phyloP scores from a whole-genome alignment of 2,329 filamentous ascomycete genomes.

The Drechslerella stenobrocha region DNA sequence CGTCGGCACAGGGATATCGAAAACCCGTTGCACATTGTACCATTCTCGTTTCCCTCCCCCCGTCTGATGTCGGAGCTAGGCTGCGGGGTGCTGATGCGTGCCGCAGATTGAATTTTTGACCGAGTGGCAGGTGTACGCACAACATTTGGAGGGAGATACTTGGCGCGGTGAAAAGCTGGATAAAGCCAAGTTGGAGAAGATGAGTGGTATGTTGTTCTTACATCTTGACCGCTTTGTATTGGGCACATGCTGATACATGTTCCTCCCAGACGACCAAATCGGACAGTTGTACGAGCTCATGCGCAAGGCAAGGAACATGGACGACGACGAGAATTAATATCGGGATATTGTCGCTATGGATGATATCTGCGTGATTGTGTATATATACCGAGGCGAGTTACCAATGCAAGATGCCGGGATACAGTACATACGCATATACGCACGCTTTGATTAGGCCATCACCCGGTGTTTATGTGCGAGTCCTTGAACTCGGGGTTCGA shows the following conservation, averaged over 20 bases:
- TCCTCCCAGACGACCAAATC: constrained; percentile 78
- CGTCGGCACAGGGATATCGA: constrained; percentile 79
- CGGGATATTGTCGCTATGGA: too few species aligned
- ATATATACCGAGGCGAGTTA: neutral
- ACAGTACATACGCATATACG: too few species aligned
- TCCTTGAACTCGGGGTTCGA: too few species aligned
- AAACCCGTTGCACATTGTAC: constrained; percentile 89
- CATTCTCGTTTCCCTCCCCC: constrained; percentile 54
- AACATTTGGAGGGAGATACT: constrained; percentile 81
- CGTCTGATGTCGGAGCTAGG: neutral
- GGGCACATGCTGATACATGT: neutral
- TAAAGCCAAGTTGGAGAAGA: constrained; percentile 78
- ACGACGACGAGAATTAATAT: constrained; percentile 13
- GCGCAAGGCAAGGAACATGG: constrained; percentile 54
- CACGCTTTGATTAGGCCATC: too few species aligned
- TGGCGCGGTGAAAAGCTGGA: constrained; percentile 88
- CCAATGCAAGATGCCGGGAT: neutral
- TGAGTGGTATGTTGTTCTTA: constrained; percentile 72
- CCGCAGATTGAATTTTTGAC: constrained; percentile 89
- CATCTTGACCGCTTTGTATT: constrained; percentile 7
- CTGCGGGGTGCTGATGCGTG: constrained; percentile 7
- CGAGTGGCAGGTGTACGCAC: constrained; percentile 94
- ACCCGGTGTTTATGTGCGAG: too few species aligned
- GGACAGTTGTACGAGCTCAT: constrained; percentile 93
- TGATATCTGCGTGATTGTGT: constrained; percentile 1